Base-by-base conservation (phyloP, 2,329 filamentous ascomycete species). In the Colletotrichum sp. region DNA sequence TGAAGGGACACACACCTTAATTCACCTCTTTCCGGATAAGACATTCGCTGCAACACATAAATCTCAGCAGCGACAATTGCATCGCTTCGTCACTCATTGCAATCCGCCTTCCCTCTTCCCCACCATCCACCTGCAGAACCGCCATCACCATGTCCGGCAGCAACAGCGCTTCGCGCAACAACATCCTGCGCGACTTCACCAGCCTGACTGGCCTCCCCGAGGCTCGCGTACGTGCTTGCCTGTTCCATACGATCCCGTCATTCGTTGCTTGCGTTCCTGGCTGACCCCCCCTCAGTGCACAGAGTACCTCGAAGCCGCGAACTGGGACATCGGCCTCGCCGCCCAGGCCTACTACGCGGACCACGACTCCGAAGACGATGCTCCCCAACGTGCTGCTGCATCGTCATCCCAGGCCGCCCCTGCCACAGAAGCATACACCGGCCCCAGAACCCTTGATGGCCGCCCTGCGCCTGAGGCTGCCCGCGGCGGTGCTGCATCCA, bases 281-380 rank as follows among this genome's bases (percentile, higher is more conserved):
- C 18, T 70, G 18, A 74, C 39, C 34, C 28, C 10, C 16, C n/a
- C 5, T 34, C 16, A 96, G 94, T 94, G 94, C 63, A 88, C 88
- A 72, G 89, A 93, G 77, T 94, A 94, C 79, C 91, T 96, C 9
- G 87, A 88, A 26, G 89, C 90, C 44, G 92, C 90, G 80, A 86
- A 90, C 78, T 95, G 94, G 93, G 90, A 95, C 80, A 85, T 95
- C 59, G 88, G 90, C 78, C 86, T 88, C 12, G 93, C 93, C 18
- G 89, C 91, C 70, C 88, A 91, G 34, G 89, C 91, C 67, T 94
- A 89, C 85, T 95, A 91, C 81, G 87, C 88, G 76, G 88, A 91
- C 73, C 85, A 88, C 39, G 91, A 92, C 30, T 89, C 90, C 71
- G 85, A 81, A 10, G 84, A 85, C 39, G 85, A 76, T 10, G 59